These are phyloP conservation scores for Mycena sp. DNA, from an alignment of 1,284 basidiomycete species.

Conservation along the genomic window DNA sequence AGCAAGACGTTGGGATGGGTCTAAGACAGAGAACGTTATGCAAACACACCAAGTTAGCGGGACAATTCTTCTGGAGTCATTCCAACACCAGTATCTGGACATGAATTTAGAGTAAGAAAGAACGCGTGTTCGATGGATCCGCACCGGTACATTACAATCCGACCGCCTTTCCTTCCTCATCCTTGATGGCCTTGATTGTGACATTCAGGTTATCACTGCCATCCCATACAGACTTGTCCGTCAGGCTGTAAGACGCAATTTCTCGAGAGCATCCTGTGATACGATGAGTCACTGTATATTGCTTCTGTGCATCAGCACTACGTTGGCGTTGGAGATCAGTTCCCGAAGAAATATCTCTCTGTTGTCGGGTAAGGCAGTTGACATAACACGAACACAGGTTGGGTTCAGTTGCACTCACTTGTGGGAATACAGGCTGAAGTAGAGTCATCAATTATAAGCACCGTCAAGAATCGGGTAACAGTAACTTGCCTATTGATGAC, in stretches of 20 bases:
- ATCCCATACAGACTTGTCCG: constrained; percentile 78
- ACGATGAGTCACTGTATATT: neutral
- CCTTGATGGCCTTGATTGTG: constrained; percentile 80
- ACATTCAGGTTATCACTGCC: constrained; percentile 83
- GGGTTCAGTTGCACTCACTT: constrained; percentile 55
- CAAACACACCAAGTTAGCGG: constrained; percentile 67
- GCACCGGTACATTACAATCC: constrained; percentile 82
- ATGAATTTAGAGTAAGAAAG: constrained; percentile 8
- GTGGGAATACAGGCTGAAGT: constrained; percentile 80
- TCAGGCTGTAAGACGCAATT: constrained; percentile 87
- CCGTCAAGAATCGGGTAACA: constrained; percentile 1
- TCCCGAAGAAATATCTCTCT: constrained; percentile 95
- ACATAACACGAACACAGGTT: constrained; percentile 18
- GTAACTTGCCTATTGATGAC: constrained; percentile 83
- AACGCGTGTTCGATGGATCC: constrained; percentile 30
- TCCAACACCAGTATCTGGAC: constrained; percentile 89
- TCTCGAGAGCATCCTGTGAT: constrained; percentile 86
- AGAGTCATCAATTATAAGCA: constrained; percentile 20
- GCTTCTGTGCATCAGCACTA: neutral
- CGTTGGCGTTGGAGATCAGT: constrained; percentile 91
- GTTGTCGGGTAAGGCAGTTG: constrained; percentile 9
- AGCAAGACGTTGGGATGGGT: too few relatives aligned
- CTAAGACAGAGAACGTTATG: too few relatives aligned
- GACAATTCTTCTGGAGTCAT: constrained; percentile 90
- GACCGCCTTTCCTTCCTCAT: constrained; percentile 77